These are phyloP conservation scores for Plenodomus tracheiphilus DNA, from an alignment of 2,329 filamentous ascomycete species.

Conservation along the genomic window DNA sequence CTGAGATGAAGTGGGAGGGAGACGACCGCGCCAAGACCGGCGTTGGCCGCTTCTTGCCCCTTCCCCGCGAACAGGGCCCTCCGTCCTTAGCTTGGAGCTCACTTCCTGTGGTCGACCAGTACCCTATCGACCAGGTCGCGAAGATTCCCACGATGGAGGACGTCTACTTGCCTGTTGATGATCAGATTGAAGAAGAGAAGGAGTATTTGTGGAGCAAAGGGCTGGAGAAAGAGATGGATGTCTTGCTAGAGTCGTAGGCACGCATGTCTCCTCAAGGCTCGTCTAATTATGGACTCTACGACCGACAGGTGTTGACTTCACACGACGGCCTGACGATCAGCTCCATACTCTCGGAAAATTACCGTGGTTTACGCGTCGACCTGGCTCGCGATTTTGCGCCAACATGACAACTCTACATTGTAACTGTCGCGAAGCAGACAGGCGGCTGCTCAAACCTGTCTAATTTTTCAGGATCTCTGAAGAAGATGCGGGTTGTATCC, in stretches of 20 bases:
- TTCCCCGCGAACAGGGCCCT: conserved; percentile 49
- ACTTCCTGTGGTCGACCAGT: conserved; percentile 42
- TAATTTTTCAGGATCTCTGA: not conserved
- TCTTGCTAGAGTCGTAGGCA: conserved; percentile 19
- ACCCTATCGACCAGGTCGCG: conserved; percentile 45
- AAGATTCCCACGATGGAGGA: conserved; percentile 44
- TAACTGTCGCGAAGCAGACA: not conserved
- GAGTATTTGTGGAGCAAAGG: conserved; percentile 30
- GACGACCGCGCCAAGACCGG: conserved; percentile 51
- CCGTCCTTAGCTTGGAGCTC: conserved; percentile 49
- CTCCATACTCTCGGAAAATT: not conserved
- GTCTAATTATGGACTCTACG: not conserved
- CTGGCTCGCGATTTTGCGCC: conserved; percentile 4
- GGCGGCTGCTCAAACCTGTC: not conserved
- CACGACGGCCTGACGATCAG: not conserved
- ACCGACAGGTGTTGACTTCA: not conserved
- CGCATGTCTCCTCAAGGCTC: not conserved
- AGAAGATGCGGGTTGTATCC: not conserved
- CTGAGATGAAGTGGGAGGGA: conserved; percentile 54
- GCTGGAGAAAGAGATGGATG: conserved; percentile 33
- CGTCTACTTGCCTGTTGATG: conserved; percentile 43
- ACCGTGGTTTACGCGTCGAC: conserved; percentile 14
- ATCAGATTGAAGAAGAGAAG: conserved; percentile 35
- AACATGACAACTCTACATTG: not conserved
- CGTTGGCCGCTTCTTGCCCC: conserved; percentile 48